phyloP scores from a whole-genome alignment of 139 green algal species.

The Picochlorum sp. region DNA sequence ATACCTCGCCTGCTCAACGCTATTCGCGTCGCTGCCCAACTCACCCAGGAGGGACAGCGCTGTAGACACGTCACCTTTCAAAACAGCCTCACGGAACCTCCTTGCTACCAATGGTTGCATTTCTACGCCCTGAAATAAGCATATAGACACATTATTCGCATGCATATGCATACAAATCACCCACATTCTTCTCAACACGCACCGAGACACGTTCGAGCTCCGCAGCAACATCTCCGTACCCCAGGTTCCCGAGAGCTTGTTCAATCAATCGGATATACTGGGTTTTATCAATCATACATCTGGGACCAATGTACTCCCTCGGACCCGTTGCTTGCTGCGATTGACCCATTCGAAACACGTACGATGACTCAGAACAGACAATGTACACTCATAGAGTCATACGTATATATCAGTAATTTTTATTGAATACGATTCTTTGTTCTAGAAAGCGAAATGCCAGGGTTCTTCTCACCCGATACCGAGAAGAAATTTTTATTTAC shows the following conservation, averaged over 20 bases:
- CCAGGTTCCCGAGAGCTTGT: constrained; percentile 57
- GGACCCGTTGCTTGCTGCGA: neutral
- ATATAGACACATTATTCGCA: constrained; percentile 12
- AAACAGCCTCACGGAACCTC: constrained; percentile 42
- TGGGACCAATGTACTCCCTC: constrained; percentile 5
- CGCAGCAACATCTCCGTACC: constrained; percentile 38
- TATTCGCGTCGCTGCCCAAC: constrained; percentile 14
- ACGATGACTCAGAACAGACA: too few species aligned
- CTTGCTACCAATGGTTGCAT: constrained; percentile 56
- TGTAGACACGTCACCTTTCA: constrained; percentile 45
- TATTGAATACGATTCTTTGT: too few species aligned
- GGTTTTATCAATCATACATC: constrained; percentile 7
- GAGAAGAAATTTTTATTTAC: too few species aligned
- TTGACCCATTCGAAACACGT: constrained; percentile 1
- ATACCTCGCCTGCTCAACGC: constrained; percentile 34
- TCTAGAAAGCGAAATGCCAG: too few species aligned
- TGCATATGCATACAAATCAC: too few species aligned
- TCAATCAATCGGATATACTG: constrained; percentile 73
- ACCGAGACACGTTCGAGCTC: constrained; percentile 48
- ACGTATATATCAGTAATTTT: too few species aligned
- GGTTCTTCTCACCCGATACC: too few species aligned
- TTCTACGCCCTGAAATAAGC: constrained; percentile 11
- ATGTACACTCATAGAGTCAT: too few species aligned
- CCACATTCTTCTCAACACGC: constrained; percentile 7
- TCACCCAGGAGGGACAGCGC: constrained; percentile 48